A percentile compares a stretch with the other conserved stretches of the same genome.
Conservation (phyloP, 257 asterid genomes). For the Orobanche coerulescens region DNA sequence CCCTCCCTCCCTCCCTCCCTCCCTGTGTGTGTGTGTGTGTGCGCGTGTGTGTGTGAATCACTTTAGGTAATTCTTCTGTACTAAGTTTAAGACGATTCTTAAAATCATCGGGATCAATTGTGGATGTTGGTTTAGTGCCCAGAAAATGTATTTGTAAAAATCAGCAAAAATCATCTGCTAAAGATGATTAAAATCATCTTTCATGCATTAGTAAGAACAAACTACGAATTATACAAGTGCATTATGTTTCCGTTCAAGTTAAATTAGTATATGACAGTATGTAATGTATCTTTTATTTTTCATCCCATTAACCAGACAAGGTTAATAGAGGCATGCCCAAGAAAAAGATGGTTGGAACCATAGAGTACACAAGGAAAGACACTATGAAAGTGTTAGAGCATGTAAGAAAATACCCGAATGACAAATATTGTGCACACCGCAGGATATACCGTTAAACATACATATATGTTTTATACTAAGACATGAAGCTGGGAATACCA, state of each 20-base stretch:
- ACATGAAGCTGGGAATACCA: too few species aligned
- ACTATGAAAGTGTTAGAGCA: too few species aligned
- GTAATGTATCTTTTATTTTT: not conserved
- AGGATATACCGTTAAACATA: too few species aligned
- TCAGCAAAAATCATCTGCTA: not conserved
- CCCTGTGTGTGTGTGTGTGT: constrained; percentile 10
- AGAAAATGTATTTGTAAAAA: not conserved
- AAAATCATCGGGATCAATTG: not conserved
- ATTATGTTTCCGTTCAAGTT: not conserved
- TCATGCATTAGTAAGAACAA: not conserved
- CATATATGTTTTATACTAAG: too few species aligned
- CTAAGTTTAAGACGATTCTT: not conserved
- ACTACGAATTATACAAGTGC: not conserved
- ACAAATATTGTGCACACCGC: too few species aligned
- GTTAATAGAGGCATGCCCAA: too few species aligned
- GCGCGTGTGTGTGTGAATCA: not conserved
- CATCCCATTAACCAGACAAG: too few species aligned
- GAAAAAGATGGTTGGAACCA: too few species aligned
- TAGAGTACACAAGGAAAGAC: too few species aligned
- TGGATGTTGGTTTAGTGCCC: not conserved
- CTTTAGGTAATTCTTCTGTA: not conserved
- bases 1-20: too few species aligned
- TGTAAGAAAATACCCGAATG: too few species aligned
- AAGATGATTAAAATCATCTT: not conserved
- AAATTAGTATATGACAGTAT: constrained; percentile 11